These are phyloP conservation scores for Colletotrichum tanaceti DNA, from an alignment of 2,329 filamentous ascomycete species.

Conservation along the genomic window DNA sequence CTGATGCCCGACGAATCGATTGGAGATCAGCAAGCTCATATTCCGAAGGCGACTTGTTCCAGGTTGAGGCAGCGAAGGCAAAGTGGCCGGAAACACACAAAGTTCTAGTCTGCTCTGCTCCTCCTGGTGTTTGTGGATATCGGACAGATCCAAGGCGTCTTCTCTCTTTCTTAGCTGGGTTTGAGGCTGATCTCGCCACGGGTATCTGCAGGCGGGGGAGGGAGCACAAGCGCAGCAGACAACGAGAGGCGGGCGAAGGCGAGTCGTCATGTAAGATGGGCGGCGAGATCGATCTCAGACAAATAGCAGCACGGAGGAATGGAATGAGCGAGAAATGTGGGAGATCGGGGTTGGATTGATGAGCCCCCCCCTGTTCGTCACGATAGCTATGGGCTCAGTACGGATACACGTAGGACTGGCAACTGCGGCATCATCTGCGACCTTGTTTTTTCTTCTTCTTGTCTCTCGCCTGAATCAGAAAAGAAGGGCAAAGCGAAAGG, in stretches of 20 bases:
- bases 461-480: conserved; percentile 29
- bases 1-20: conserved; percentile 33
- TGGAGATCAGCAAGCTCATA: conserved; percentile 39
- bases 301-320: conserved; percentile 19
- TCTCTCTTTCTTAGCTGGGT: background rate
- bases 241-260: conserved; percentile 17
- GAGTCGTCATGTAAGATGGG: conserved; percentile 32
- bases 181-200: conserved; percentile 22
- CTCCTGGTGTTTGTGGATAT: conserved; percentile 8
- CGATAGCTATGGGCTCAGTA: conserved; percentile 27
- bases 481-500: conserved; percentile 30
- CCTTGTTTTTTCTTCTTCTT: conserved; percentile 15
- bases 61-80: background rate
- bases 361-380: conserved; percentile 14
- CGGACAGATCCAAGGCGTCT: background rate
- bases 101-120: background rate
- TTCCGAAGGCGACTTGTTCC: conserved; percentile 14
- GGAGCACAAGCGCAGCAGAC: background rate
- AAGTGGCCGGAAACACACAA: conserved; percentile 3
- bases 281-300: conserved; percentile 31
- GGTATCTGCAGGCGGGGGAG: conserved; percentile 18
- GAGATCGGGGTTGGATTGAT: conserved; percentile 18
- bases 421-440: background rate
- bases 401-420: too few relatives aligned
- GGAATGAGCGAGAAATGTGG: conserved; percentile 16